Base-by-base conservation (phyloP, 2,329 filamentous ascomycete genomes). In the Talaromyces albobiverticillius region DNA sequence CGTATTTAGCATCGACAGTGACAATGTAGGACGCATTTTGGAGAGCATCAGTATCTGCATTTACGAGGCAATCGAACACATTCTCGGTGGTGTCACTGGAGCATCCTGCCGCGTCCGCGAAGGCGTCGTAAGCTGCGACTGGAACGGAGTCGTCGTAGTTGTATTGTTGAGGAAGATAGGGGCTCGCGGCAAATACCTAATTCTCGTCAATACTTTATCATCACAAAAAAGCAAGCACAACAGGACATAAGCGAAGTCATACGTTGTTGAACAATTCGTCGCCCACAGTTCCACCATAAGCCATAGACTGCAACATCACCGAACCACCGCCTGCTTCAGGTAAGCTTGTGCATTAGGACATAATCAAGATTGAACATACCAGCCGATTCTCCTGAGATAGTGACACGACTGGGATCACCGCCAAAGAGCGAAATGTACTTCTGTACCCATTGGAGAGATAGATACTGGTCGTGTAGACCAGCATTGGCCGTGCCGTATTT, bases 371-470 rank as follows among this genome's bases (percentile, higher is more conserved):
- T 6, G 11, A 23, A 18, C 34, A 47, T 51, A 55, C 53, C 80
- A 26, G 81, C 79, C 23, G 74, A 79, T 61, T 80, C 70, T 5
- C 79, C 79, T 16, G 80, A 71, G 6, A 80, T 70, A 0, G 79
- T 82, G 34, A 83, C 74, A 13, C 71, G 69, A 3, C 70, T 64
- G 2, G 74, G 67, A 61, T 83, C 76, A 11, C 82, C 82, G 9
- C 82, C 81, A 59, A 84, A 85, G 10, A 74, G 64, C 59, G 77
- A 67, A 51, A 83, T 82, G 56, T 82, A 69, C 38, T 76, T 63
- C 51, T 80, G 75, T 3, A 84, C 73, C 82, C 82, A 86, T 59
- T 83, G 70, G 7, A 86, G 67, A 22, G 80, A 80, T 16, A 82
- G 68, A 11, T 79, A 72, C 61, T 84, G 82, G 55, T 84, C 81